Evolutionary conservation across 1,284 basidiomycete genomes (phyloP), one percentile per base, ranked within the genome.

Genomic region (Leccinum cinnamomeum): DNA sequence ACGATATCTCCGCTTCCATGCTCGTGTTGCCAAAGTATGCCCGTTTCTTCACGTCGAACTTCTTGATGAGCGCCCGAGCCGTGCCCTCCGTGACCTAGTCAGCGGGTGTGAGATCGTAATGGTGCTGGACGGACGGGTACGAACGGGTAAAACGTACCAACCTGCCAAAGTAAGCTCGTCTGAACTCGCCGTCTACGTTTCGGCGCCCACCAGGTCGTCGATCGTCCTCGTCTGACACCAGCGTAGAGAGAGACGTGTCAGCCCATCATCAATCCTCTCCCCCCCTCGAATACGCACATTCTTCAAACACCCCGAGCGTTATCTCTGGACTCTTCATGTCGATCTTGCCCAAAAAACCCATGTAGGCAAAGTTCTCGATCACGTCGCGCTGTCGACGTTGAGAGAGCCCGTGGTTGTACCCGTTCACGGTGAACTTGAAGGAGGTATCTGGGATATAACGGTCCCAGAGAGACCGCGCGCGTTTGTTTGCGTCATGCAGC

Each of bases 1-100:
- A 79, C 2, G 94, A 95, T 66, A 98, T 91, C 72, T 98, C 95
- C 1, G 95, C 88, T 70, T 98, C 96, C 97, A 99, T 99, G 68
- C 92, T 94, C 0, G 97, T 99, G 69, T 97, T 99, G 8, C 97
- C 97, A 73, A 89, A 98, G 74, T 94, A 97, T 14, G 81, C 79
- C 7, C 97, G 85, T 71, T 94, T 94, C 76, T 98, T 98, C 60
- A 99, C 90, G 67, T 95, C 88, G 65, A 94, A 94, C 57, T 79
- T 85, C 39, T 77, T 75, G 54, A 94, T 81, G 33, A 96, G 79
- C 2, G 81, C 72, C 11, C 94, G 84, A 0, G 92, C 92, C 23
- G 84, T 82, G 0, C 92, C 91, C 69, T 89, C 82, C 56, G 82
- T 86, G 54, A 95, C 75, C 93, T 95, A 28, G 54, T 48, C 37